A percentile compares a stretch with the other conserved stretches of the same genome.
Conservation (phyloP, 176 grass and related monocot genomes). For the Urochloa ruziziensis region DNA sequence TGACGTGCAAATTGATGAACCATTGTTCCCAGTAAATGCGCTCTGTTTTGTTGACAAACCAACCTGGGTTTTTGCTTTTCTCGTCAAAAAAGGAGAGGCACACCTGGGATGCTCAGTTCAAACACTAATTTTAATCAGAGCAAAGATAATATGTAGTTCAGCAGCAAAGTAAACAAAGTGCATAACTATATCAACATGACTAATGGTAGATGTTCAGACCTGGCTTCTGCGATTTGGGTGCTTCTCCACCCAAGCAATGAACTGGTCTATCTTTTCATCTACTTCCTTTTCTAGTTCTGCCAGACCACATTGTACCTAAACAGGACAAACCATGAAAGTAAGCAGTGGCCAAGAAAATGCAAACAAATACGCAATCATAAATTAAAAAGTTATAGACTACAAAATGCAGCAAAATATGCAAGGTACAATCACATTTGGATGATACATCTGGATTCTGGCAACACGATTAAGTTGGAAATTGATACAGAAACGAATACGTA, state of each 20-base stretch:
- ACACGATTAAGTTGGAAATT: background rate
- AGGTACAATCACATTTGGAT: background rate
- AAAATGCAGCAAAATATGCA: background rate
- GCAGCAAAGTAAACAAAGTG: constrained; percentile 16
- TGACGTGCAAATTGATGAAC: constrained; percentile 77
- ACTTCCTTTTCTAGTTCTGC: constrained; percentile 89
- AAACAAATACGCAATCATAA: background rate
- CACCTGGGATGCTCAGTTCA: constrained; percentile 44
- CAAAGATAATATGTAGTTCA: background rate
- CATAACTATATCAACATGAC: constrained; percentile 7
- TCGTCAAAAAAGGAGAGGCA: constrained; percentile 84
- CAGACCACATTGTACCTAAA: constrained; percentile 89
- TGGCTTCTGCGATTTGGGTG: constrained; percentile 92
- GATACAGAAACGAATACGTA: background rate
- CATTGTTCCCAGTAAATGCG: constrained; percentile 89
- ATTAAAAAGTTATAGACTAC: background rate
- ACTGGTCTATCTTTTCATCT: constrained; percentile 88
- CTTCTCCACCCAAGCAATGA: constrained; percentile 80
- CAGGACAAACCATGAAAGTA: background rate
- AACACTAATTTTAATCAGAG: constrained; percentile 2
- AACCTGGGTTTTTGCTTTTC: constrained; percentile 73
- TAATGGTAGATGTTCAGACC: constrained; percentile 33
- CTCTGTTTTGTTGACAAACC: constrained; percentile 88
- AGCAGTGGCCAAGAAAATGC: background rate
- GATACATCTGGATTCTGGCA: background rate